phyloP scores from a whole-genome alignment of 345 rosid genomes.

The Cardamine resedifolia region DNA sequence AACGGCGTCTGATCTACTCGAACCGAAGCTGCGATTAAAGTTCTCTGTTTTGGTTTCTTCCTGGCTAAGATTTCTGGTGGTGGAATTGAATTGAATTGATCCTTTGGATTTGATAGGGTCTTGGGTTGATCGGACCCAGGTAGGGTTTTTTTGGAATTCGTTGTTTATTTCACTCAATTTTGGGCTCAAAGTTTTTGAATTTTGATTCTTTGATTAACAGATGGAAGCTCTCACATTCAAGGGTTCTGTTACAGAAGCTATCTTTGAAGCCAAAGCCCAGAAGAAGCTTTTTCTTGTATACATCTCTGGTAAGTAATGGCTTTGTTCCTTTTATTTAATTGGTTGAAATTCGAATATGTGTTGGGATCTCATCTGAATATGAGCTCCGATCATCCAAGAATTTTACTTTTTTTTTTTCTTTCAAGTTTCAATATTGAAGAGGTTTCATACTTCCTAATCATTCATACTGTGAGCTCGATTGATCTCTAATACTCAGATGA shows the following conservation, averaged over 20 bases:
- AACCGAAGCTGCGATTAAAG: neutral
- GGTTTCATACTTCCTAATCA: neutral
- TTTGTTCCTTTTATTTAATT: too few species aligned
- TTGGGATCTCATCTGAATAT: neutral
- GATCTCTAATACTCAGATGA: neutral
- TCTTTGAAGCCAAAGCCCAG: constrained; percentile 60
- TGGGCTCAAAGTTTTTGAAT: constrained; percentile 2
- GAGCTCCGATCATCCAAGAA: neutral
- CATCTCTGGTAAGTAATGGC: constrained; percentile 54
- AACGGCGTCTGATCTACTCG: constrained; percentile 28
- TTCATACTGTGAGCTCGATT: neutral
- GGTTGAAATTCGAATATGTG: neutral
- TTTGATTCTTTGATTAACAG: constrained; percentile 33
- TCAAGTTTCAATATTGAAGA: neutral
- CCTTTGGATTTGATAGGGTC: neutral
- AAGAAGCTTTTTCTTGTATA: constrained; percentile 87
- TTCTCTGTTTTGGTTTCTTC: neutral
- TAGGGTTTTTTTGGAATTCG: neutral
- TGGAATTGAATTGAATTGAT: neutral
- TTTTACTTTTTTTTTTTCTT: neutral
- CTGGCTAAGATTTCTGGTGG: neutral
- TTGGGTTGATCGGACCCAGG: constrained; percentile 16
- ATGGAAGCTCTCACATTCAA: constrained; percentile 68
- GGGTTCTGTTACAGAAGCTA: constrained; percentile 77
- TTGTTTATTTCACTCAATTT: neutral